phyloP scores from a whole-genome alignment of 2,329 filamentous ascomycete genomes.

The Eutypella sp. region DNA sequence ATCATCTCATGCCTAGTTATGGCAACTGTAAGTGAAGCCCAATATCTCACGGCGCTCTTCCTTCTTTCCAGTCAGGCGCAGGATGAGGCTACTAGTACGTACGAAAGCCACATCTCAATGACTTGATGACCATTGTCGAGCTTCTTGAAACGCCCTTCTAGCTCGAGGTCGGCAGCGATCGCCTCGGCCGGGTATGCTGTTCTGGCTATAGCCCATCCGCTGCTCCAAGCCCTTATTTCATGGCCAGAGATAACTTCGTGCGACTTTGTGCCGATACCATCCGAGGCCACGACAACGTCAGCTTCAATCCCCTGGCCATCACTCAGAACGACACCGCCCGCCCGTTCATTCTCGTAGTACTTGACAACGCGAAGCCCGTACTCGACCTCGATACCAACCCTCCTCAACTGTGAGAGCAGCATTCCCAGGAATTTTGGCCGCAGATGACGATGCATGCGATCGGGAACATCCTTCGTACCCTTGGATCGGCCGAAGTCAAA shows the following conservation, averaged over 20 bases:
- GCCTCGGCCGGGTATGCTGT: constrained; percentile 11
- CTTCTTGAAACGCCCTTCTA: background rate
- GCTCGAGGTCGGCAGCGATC: background rate
- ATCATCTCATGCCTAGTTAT: no score
- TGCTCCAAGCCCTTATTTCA: constrained; percentile 15
- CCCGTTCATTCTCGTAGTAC: constrained; percentile 3
- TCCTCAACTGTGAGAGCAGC: constrained; percentile 1
- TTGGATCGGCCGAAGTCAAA: constrained; percentile 1
- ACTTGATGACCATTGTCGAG: background rate
- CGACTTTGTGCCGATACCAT: constrained; percentile 25
- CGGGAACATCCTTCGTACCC: background rate
- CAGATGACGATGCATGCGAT: constrained; percentile 3
- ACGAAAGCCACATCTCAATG: constrained; percentile 1
- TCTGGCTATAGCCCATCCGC: constrained; percentile 19
- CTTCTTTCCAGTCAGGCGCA: background rate
- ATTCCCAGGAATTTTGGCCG: constrained; percentile 1
- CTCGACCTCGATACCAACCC: constrained; percentile 4
- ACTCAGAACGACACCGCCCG: constrained; percentile 7
- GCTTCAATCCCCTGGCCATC: constrained; percentile 14
- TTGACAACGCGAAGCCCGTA: constrained; percentile 1
- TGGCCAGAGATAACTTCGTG: constrained; percentile 15
- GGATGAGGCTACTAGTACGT: background rate
- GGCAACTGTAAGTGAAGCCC: no score
- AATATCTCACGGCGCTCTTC: no score
- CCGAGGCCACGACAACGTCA: constrained; percentile 25